These are phyloP conservation scores for Fonsecaea pugnacius DNA, from an alignment of 2,329 filamentous ascomycete genomes.

Conservation along the genomic window DNA sequence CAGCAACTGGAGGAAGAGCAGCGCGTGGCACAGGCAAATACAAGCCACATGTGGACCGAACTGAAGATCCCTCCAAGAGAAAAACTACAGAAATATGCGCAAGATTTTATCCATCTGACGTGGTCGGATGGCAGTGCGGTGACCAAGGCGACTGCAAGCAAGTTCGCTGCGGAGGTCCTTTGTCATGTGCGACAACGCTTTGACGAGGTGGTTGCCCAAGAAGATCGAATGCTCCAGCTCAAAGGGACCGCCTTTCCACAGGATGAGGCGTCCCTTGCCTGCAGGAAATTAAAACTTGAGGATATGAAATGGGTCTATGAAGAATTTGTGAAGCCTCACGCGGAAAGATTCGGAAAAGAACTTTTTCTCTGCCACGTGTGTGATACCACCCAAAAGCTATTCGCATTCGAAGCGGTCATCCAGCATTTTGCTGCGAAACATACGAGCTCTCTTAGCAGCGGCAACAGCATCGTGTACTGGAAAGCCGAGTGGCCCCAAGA, in stretches of 20 bases:
- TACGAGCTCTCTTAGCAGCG: slow-evolving; percentile 69
- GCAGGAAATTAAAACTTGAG: slow-evolving; percentile 70
- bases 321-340: slow-evolving; percentile 72
- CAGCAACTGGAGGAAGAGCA: slow-evolving; percentile 54
- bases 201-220: slow-evolving; percentile 63
- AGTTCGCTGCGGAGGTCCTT: slow-evolving; percentile 74
- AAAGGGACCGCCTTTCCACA: slow-evolving; percentile 47
- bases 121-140: slow-evolving; percentile 70
- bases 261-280: slow-evolving; percentile 54
- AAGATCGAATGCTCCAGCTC: slow-evolving; percentile 56
- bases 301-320: slow-evolving; percentile 89
- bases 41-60: slow-evolving; percentile 73
- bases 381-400: slow-evolving; percentile 67
- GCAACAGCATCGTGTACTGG: slow-evolving; percentile 77
- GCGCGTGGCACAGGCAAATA: slow-evolving; percentile 61
- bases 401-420: slow-evolving; percentile 76
- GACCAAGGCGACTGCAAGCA: slow-evolving; percentile 65
- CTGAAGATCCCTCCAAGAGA: slow-evolving; percentile 69
- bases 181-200: slow-evolving; percentile 70
- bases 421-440: slow-evolving; percentile 86
- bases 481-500: slow-evolving; percentile 77
- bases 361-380: slow-evolving; percentile 77
- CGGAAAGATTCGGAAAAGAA: slow-evolving; percentile 69
- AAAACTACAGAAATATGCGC: slow-evolving; percentile 68
- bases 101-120: slow-evolving; percentile 67